Evolutionary conservation across 2,329 filamentous ascomycete species (phyloP).

Genomic region (Graphiopsis chlorocephala): DNA sequence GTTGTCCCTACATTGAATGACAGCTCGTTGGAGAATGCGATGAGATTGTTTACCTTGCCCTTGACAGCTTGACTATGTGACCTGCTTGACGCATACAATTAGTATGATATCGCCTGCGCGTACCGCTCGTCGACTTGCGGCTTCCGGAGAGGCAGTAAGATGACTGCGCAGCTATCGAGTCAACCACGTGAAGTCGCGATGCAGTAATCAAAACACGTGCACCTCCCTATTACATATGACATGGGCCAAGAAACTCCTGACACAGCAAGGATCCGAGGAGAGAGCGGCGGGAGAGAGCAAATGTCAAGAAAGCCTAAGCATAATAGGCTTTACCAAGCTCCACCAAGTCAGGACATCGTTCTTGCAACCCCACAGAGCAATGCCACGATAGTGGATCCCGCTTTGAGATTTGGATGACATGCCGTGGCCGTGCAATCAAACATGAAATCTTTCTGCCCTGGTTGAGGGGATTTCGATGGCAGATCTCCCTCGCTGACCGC

Average conservation of each 20-base stretch:
- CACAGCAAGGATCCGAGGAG: not conserved
- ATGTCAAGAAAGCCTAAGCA: conserved; percentile 4
- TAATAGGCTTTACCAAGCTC: conserved; percentile 1
- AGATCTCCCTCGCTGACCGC: not conserved
- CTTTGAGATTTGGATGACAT: not conserved
- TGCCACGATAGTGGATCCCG: conserved; percentile 4
- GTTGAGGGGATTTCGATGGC: not conserved
- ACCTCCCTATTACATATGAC: not conserved
- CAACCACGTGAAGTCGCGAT: not conserved
- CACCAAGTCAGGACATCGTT: not conserved
- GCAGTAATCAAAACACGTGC: not conserved
- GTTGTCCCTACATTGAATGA: too few species aligned
- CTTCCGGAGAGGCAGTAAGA: not conserved
- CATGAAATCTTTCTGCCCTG: not conserved
- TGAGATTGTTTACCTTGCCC: not conserved
- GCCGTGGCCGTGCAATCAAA: conserved; percentile 5
- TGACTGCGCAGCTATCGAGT: too few species aligned
- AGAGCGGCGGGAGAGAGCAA: not conserved
- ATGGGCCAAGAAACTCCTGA: conserved; percentile 4
- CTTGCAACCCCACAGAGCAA: conserved; percentile 1
- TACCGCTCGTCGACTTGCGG: not conserved
- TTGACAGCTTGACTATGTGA: not conserved
- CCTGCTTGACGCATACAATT: not conserved
- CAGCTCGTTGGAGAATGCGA: not conserved
- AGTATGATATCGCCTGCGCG: not conserved